These are phyloP conservation scores for Pelargonium citronellum DNA, from an alignment of 441 rosid species.

Conservation along the genomic window DNA sequence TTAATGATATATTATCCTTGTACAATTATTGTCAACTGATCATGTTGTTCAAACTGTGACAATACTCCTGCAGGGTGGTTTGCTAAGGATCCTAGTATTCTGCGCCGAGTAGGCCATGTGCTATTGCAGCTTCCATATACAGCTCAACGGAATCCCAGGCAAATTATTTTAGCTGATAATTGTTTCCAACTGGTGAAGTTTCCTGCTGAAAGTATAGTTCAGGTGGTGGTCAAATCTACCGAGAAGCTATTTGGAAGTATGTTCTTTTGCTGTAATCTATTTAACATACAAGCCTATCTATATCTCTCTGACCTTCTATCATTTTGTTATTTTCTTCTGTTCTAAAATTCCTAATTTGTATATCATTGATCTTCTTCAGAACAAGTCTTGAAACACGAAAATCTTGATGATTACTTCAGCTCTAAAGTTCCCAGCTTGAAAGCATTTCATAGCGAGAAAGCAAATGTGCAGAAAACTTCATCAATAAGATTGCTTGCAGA, in stretches of 20 bases:
- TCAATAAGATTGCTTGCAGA: slow-evolving; percentile 48
- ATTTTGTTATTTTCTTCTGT: slow-evolving; percentile 15
- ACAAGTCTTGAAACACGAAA: slow-evolving; percentile 81
- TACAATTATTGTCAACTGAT: not conserved
- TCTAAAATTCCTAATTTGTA: slow-evolving; percentile 2
- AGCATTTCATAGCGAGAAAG: slow-evolving; percentile 42
- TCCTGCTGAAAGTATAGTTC: slow-evolving; percentile 58
- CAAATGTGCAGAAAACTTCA: slow-evolving; percentile 41
- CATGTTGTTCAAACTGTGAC: slow-evolving; percentile 15
- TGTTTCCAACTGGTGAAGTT: slow-evolving; percentile 66
- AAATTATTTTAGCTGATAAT: slow-evolving; percentile 85
- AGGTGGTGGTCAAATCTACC: slow-evolving; percentile 68
- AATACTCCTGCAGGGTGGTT: slow-evolving; percentile 64
- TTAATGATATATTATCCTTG: not conserved
- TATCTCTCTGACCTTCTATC: slow-evolving; percentile 7
- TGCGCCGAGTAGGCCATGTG: slow-evolving; percentile 83
- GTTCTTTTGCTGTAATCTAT: slow-evolving; percentile 22
- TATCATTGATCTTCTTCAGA: slow-evolving; percentile 37
- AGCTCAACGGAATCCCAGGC: slow-evolving; percentile 71
- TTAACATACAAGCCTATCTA: not conserved
- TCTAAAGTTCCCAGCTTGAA: slow-evolving; percentile 86
- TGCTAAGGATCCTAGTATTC: slow-evolving; percentile 75
- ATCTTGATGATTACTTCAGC: slow-evolving; percentile 45
- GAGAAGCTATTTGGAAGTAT: slow-evolving; percentile 91
- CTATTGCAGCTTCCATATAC: slow-evolving; percentile 83